Evolutionary conservation across 768 basidiomycete species (phyloP), one percentile per base, ranked within the genome.

Genomic region (Russula ochroleuca): DNA sequence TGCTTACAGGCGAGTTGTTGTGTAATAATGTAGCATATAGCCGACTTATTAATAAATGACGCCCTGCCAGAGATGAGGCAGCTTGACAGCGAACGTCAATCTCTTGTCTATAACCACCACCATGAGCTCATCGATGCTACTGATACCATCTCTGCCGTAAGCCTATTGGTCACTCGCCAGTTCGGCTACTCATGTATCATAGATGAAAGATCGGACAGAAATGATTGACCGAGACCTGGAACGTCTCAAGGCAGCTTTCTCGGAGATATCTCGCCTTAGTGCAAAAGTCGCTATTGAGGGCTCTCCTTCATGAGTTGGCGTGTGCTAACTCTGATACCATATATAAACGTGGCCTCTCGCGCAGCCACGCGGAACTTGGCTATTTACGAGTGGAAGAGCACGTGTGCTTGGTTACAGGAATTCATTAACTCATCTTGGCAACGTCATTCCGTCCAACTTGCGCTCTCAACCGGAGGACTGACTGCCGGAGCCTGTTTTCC

Each of bases 61-160:
- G 1, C 13, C 5, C 43, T 28, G 2, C 5, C 23, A 49, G 94
- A 96, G 73, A 95, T 97, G 63, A 81, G 90, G 37, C 84, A 92
- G 66, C 76, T 97, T 15, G 92, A 96, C 61, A 85, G 88, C 70
- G 94, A 96, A 70, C 79, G 92, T 25, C 94, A 97, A 73, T 88
- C 90, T 10, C 78, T 97, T 49, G 94, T 97, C 13, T 97, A 97
- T 72, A 94, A 95, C 69, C 94, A 95, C 71, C 94, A 97, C 70
- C 92, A 94, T 63, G 94, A 97, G 68, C 85, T 97, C 21, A 94
- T 97, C 56, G 91, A 92, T 1, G 94, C 94, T 3, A 92, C 88
- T 63, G 91, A 94, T 69, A 96, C 94, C 10, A 96, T 97, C 67
- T 85, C 87, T 64, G 85, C 87, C 6, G 92, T 94, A 74, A 21